phyloP scores from a whole-genome alignment of 768 basidiomycete genomes.

The Sporobolomyces roseus region DNA sequence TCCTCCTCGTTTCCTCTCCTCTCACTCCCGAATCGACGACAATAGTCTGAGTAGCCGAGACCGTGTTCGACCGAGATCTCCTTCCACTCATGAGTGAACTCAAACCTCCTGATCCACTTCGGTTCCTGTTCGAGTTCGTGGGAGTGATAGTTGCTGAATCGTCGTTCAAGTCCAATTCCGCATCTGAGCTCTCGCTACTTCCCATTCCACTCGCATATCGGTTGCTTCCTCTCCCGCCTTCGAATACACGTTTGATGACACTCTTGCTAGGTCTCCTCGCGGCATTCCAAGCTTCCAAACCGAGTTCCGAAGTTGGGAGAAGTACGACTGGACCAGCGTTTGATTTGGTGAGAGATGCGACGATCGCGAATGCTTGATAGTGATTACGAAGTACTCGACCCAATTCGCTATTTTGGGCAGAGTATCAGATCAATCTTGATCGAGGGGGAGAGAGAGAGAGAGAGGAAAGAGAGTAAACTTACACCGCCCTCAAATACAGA shows the following conservation, averaged over 20 bases:
- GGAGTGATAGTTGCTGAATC: conserved; percentile 6
- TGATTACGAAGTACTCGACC: conserved; percentile 15
- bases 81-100: conserved; percentile 1
- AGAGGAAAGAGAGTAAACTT: neutral
- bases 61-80: conserved; percentile 22
- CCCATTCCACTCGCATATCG: no score
- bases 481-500: conserved; percentile 26
- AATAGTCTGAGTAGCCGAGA: neutral
- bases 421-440: no score
- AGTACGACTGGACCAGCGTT: conserved; percentile 14
- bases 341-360: conserved; percentile 15
- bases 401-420: conserved; percentile 13
- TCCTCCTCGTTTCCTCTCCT: conserved; percentile 6
- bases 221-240: neutral
- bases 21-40: conserved; percentile 2
- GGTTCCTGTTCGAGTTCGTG: neutral
- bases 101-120: conserved; percentile 3
- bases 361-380: conserved; percentile 32
- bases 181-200: conserved; percentile 17
- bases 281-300: conserved; percentile 35
- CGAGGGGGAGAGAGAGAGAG: no score
- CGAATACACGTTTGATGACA: conserved; percentile 23
- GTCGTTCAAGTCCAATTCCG: neutral
- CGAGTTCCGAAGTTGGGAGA: conserved; percentile 16
- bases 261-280: conserved; percentile 21